phyloP scores from a whole-genome alignment of 768 basidiomycete species.

The Lactarius sp. region DNA sequence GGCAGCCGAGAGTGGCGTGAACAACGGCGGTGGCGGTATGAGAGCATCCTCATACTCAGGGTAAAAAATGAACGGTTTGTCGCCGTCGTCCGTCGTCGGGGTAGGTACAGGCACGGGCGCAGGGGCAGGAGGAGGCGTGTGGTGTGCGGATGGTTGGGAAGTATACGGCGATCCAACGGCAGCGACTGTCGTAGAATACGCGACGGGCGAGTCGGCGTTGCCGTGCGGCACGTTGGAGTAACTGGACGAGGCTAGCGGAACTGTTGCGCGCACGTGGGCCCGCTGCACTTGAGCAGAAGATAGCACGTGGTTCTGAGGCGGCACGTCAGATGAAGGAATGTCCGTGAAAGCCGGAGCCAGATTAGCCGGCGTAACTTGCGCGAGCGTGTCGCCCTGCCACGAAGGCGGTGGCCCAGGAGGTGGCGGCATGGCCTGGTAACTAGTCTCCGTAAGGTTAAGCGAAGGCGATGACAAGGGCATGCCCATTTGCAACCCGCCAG shows the following conservation, averaged over 20 bases:
- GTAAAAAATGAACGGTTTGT: conserved; percentile 27
- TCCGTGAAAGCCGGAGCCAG: conserved; percentile 18
- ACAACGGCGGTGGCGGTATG: conserved; percentile 4
- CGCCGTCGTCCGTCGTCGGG: conserved; percentile 19
- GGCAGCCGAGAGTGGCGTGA: conserved; percentile 9
- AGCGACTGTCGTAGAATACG: conserved; percentile 4
- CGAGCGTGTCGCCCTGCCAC: conserved; percentile 16
- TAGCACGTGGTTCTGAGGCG: conserved; percentile 4
- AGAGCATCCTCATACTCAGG: conserved; percentile 23
- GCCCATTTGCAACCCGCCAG: conserved; percentile 11
- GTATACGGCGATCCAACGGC: neutral
- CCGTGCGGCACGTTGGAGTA: conserved; percentile 17
- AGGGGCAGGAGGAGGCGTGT: neutral
- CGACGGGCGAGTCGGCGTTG: conserved; percentile 7
- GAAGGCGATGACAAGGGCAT: conserved; percentile 2
- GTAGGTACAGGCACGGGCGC: neutral
- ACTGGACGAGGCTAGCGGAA: conserved; percentile 5
- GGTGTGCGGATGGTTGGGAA: conserved; percentile 5
- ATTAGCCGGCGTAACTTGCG: conserved; percentile 8
- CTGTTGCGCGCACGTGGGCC: neutral
- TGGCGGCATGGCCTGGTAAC: conserved; percentile 1
- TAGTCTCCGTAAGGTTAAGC: neutral
- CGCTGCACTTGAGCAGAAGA: conserved; percentile 6
- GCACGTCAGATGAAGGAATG: neutral
- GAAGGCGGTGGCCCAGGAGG: conserved; percentile 9